Percentiles rank a stretch among this genome's conserved stretches.
Conservation (phyloP, 768 basidiomycete species). For the Tylopilus sp. region DNA sequence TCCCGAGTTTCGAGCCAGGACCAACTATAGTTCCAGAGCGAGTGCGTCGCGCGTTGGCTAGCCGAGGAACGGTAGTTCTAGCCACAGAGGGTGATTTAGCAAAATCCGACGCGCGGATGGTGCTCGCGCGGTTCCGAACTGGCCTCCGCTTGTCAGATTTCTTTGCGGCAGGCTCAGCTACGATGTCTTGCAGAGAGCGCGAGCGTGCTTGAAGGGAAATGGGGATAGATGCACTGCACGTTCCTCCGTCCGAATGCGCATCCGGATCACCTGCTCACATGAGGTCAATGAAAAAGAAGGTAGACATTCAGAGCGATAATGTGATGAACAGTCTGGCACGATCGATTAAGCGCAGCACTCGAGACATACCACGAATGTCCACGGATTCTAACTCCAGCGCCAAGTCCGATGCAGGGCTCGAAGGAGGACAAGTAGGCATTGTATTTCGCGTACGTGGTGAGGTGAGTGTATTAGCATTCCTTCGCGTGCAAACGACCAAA, state of each 20-base stretch:
- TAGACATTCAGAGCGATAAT: too few species aligned
- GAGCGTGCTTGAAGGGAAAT: conserved; percentile 11
- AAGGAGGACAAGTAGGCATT: conserved; percentile 1
- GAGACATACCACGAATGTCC: conserved; percentile 27
- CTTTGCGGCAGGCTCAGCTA: conserved; percentile 7
- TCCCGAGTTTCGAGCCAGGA: conserved; percentile 23
- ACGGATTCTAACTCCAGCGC: conserved; percentile 21
- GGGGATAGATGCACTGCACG: background rate
- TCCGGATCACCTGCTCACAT: conserved; percentile 12
- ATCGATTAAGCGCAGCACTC: background rate
- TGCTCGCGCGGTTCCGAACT: conserved; percentile 44
- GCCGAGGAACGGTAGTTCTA: background rate
- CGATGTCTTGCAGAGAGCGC: conserved; percentile 21
- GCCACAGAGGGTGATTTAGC: conserved; percentile 13
- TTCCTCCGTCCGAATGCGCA: conserved; percentile 9
- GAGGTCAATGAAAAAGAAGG: conserved; percentile 14
- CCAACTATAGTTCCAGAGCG: conserved; percentile 49
- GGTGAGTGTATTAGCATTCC: background rate
- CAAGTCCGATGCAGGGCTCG: conserved; percentile 22
- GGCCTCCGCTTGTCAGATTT: conserved; percentile 4
- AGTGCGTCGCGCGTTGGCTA: conserved; percentile 36
- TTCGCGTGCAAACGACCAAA: background rate
- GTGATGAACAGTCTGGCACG: background rate
- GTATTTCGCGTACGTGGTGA: conserved; percentile 1
- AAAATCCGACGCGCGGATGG: conserved; percentile 50